Base-by-base conservation (phyloP, 371 early-diverging fungal genomes). In the Mortierella sp. region DNA sequence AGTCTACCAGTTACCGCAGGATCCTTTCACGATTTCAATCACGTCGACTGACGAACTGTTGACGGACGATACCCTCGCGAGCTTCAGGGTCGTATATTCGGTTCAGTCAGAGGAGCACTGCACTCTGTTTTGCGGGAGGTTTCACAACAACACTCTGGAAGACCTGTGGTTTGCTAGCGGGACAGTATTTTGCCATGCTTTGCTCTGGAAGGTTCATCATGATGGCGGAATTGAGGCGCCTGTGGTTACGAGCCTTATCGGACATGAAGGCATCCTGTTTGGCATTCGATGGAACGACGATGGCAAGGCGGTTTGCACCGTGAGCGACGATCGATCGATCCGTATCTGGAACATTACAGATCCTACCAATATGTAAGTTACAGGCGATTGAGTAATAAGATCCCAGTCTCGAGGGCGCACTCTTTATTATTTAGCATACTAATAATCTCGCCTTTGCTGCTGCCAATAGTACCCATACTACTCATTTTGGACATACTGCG, bases 311-410 rank as follows among this genome's bases (percentile, higher is more conserved):
- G 44, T 97, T 4, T 89, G 92, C 2, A 95, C 96, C 21, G 96
- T 95, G 1, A 96, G 96, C 1, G 97, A 97, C 75, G 97, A 97
- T 87, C 93, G 97, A 24, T 94, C 97, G 0, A 91, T 97, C 54
- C 93, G 96, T 28, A 77, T 97, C 7, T 97, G 97, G 97, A 82
- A 91, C 13, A 70, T 92, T 13, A 81, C 75, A 0, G n/a, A 81
- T 8, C 58, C 74, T 5, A 63, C 54, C 34, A 76, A 60, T 2
- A 79, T 79, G 85, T 85, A 85, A 28, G 84, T 31, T 5, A 26
- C 24, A 26, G 0, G 5, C 34, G 9, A 8, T 54, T 50, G 24
- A 47, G 19, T 26, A 28, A 58, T 83, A 2, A 50, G 2, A 28
- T 45, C 48, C 28, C 57, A 26, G 38, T 4, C 63, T 19, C 2